A percentile compares a stretch with the other conserved stretches of the same genome.
Conservation (phyloP, 768 basidiomycete genomes). For the Rhodotorula diobovata region DNA sequence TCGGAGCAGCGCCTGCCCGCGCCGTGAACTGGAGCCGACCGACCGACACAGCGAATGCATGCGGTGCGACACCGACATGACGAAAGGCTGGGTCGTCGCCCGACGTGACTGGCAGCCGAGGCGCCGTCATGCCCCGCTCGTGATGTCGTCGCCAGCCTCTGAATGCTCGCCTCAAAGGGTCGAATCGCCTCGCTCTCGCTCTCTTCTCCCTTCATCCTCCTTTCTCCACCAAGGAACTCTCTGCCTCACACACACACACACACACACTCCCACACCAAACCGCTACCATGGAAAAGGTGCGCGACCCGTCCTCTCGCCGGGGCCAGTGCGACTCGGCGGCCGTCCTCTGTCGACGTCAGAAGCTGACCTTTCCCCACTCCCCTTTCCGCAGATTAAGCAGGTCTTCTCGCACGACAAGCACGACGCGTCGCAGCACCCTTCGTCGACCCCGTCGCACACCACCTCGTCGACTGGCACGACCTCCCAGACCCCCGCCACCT, state of each 20-base stretch:
- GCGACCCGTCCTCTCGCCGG: background rate
- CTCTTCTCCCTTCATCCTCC: too few relatives aligned
- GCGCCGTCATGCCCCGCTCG: too few relatives aligned
- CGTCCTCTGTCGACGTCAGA: background rate
- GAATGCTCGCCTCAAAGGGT: too few relatives aligned
- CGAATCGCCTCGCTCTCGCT: background rate
- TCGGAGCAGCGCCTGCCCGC: too few relatives aligned
- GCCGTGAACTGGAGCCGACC: too few relatives aligned
- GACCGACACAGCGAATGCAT: too few relatives aligned
- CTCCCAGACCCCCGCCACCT: background rate
- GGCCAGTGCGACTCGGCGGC: background rate
- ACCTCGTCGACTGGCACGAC: background rate
- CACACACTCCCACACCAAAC: background rate
- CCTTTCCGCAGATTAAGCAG: constrained; percentile 25
- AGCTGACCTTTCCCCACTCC: background rate
- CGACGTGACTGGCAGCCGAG: too few relatives aligned
- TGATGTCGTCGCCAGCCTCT: too few relatives aligned
- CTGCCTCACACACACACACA: too few relatives aligned
- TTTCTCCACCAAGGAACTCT: background rate
- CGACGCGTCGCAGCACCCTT: background rate
- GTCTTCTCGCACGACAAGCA: constrained; percentile 28
- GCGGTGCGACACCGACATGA: too few relatives aligned
- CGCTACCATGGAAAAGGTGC: constrained; percentile 23
- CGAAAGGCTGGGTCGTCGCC: too few relatives aligned
- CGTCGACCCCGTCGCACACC: background rate